These are phyloP conservation scores for Cucurbita ficifolia DNA, from an alignment of 306 rosid species.

Conservation along the genomic window DNA sequence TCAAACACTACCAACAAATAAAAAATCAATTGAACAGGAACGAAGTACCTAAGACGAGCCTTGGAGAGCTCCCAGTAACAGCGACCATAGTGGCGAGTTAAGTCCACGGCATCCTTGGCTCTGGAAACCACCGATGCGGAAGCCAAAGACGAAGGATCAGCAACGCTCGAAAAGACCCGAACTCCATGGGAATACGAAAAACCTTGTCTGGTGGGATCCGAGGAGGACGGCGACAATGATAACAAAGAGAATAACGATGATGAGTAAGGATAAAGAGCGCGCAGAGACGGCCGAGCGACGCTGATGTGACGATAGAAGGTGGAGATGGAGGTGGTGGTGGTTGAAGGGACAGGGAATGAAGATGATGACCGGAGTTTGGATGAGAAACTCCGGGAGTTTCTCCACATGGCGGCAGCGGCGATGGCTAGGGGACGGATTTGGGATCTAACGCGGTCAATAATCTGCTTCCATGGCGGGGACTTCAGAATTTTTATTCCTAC, in stretches of 20 bases:
- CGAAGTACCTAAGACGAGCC: slow-evolving; percentile 63
- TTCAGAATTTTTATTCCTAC: neutral
- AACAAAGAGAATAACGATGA: neutral
- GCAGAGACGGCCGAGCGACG: neutral
- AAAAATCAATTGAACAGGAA: neutral
- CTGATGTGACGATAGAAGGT: neutral
- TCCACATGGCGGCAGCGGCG: slow-evolving; percentile 13
- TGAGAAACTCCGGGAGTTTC: slow-evolving; percentile 14
- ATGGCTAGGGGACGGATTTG: neutral
- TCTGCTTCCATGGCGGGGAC: neutral
- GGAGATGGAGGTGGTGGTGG: neutral
- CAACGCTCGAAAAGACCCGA: slow-evolving; percentile 4
- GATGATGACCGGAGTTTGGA: slow-evolving; percentile 11
- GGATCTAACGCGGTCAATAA: neutral
- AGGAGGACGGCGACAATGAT: neutral
- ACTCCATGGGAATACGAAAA: slow-evolving; percentile 16
- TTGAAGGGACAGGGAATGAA: neutral
- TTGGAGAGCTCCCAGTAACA: slow-evolving; percentile 89
- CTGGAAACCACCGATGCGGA: slow-evolving; percentile 18
- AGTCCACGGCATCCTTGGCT: slow-evolving; percentile 18
- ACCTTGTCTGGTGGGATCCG: slow-evolving; percentile 8
- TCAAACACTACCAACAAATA: neutral
- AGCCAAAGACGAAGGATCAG: slow-evolving; percentile 19
- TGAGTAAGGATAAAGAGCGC: neutral
- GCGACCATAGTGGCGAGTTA: slow-evolving; percentile 47